Evolutionary conservation across 306 rosid species (phyloP).

Genomic region (Coriaria nepalensis): DNA sequence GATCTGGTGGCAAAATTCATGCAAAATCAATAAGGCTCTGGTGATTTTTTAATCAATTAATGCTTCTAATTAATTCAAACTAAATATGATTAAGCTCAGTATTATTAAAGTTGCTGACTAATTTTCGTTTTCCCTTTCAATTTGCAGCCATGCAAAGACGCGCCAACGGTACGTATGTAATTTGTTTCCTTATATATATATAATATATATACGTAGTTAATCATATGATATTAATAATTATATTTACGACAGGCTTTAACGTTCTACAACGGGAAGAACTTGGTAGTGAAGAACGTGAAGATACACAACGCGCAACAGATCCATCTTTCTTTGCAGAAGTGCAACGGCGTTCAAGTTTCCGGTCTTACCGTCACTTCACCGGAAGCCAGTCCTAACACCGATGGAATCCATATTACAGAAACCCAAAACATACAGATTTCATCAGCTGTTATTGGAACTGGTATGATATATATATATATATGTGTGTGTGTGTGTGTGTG

Average conservation of each 20-base stretch:
- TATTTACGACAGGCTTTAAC: constrained; percentile 42
- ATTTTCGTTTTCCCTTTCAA: constrained; percentile 7
- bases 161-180: constrained; percentile 57
- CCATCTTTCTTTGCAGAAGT: constrained; percentile 35
- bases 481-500: too few species aligned
- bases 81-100: too few species aligned
- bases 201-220: not conserved
- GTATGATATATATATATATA: constrained; percentile 14
- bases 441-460: constrained; percentile 36
- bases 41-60: constrained; percentile 20
- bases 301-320: constrained; percentile 45
- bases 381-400: constrained; percentile 53
- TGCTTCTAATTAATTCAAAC: too few species aligned
- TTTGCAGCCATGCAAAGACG: constrained; percentile 70
- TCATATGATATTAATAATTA: not conserved
- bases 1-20: constrained; percentile 74
- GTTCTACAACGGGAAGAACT: constrained; percentile 28
- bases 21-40: constrained; percentile 32
- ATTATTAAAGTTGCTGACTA: constrained; percentile 4
- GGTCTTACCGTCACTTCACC: constrained; percentile 40
- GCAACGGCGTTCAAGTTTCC: constrained; percentile 27
- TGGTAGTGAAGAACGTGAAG: constrained; percentile 29
- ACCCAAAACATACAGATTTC: constrained; percentile 44
- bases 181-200: not conserved
- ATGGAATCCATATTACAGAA: constrained; percentile 57